These are phyloP conservation scores for Nicotiana otophora DNA, from an alignment of 257 asterid species.

Conservation along the genomic window DNA sequence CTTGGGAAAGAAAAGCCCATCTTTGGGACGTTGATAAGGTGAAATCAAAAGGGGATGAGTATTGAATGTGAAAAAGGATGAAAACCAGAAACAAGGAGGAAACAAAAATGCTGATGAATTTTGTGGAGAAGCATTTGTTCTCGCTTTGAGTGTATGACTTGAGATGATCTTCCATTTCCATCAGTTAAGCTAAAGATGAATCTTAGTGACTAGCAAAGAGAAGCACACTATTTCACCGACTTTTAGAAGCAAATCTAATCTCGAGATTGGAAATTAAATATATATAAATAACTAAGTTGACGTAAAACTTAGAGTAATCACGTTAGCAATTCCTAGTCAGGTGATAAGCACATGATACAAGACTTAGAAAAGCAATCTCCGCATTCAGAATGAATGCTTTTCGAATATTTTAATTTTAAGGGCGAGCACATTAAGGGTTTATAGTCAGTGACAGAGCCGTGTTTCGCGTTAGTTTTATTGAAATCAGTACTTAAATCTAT, in stretches of 20 bases:
- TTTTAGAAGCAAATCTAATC: neutral
- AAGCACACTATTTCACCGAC: neutral
- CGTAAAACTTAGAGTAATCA: neutral
- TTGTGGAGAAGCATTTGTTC: constrained; percentile 2
- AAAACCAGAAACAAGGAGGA: neutral
- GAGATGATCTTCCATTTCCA: constrained; percentile 8
- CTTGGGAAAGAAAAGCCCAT: neutral
- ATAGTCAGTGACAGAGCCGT: neutral
- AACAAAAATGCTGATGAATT: constrained; percentile 6
- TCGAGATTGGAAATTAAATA: constrained; percentile 12
- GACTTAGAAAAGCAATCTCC: neutral
- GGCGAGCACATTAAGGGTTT: neutral
- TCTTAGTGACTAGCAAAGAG: neutral
- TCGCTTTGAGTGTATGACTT: constrained; percentile 10
- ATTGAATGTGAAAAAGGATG: constrained; percentile 8
- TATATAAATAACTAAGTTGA: neutral
- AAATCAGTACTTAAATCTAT: neutral
- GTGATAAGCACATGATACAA: neutral
- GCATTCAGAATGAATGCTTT: neutral
- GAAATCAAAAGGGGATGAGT: constrained; percentile 9
- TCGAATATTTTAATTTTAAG: neutral
- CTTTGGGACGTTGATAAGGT: neutral
- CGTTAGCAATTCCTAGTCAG: neutral
- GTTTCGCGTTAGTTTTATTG: neutral
- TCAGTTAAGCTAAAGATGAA: neutral